Percentiles rank a stretch among this genome's conserved stretches.
Conservation (phyloP, 1,284 basidiomycete genomes). For the Ceratorhiza oryzae-sativae region DNA sequence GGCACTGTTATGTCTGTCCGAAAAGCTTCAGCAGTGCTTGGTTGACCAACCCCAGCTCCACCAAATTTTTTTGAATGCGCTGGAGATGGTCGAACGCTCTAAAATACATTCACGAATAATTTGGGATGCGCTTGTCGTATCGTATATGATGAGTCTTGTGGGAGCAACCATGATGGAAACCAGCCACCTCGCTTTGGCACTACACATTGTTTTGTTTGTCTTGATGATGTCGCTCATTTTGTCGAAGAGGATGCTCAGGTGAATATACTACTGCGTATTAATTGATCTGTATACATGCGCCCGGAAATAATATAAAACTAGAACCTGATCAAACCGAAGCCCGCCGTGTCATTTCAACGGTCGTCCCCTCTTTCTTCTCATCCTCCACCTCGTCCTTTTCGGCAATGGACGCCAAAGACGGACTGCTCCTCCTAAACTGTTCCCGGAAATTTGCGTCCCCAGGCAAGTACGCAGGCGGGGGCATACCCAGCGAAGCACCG, state of each 20-base stretch:
- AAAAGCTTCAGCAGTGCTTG: background rate
- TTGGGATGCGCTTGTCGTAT: background rate
- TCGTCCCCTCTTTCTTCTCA: constrained; percentile 1
- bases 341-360: background rate
- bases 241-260: background rate
- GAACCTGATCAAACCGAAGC: constrained; percentile 2
- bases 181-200: too few relatives aligned
- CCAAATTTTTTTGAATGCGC: background rate
- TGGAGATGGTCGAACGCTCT: too few relatives aligned
- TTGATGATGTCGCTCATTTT: background rate
- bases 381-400: constrained; percentile 39
- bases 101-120: too few relatives aligned
- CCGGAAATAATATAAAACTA: background rate
- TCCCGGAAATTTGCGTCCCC: background rate
- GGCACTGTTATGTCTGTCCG: background rate
- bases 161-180: too few relatives aligned
- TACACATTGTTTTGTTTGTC: background rate
- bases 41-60: background rate
- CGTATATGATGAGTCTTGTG: too few relatives aligned
- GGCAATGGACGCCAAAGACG: constrained; percentile 27
- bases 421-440: background rate
- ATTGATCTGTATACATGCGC: constrained; percentile 11
- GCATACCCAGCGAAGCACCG: background rate
- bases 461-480: constrained; percentile 26
- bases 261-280: constrained; percentile 14